Evolutionary conservation across 768 basidiomycete genomes (phyloP).

Genomic region (Macrolepiota fuliginosa): DNA sequence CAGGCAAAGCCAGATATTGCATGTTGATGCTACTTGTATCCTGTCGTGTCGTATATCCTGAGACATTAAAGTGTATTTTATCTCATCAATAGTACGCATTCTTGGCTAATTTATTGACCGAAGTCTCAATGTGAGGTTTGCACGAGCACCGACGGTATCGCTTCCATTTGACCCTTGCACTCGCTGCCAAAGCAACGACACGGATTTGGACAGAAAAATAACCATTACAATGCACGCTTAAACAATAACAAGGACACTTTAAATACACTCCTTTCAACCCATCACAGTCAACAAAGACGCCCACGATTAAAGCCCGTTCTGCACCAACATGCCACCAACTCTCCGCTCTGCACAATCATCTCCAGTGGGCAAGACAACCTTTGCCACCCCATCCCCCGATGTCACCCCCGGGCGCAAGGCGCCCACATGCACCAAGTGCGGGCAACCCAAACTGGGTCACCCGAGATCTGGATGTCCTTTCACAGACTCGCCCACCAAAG

Average conservation of each 20-base stretch:
- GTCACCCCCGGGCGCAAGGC: conserved; percentile 44
- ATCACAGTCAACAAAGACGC: background rate
- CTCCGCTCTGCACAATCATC: conserved; percentile 23
- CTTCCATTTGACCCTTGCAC: background rate
- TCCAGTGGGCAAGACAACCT: conserved; percentile 13
- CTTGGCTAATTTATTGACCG: conserved; percentile 16
- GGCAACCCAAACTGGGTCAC: conserved; percentile 53
- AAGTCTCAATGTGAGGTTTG: background rate
- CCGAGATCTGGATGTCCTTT: conserved; percentile 63
- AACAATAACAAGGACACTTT: no score
- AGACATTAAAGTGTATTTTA: conserved; percentile 37
- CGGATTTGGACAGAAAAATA: background rate
- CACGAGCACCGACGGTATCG: background rate
- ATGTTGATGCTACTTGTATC: conserved; percentile 29
- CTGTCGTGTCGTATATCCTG: conserved; percentile 31
- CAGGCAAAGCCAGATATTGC: conserved; percentile 8
- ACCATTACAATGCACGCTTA: background rate
- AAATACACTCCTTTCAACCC: background rate
- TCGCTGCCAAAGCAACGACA: background rate
- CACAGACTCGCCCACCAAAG: conserved; percentile 26
- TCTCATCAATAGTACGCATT: conserved; percentile 32
- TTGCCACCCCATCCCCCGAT: conserved; percentile 10
- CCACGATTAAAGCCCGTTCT: conserved; percentile 21
- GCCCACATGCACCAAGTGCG: conserved; percentile 55
- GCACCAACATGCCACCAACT: conserved; percentile 19